A percentile compares a stretch with the other conserved stretches of the same genome.
These are phyloP conservation scores for Volvariella volvacea DNA, from an alignment of 1,284 basidiomycete species.

Conservation along the genomic window DNA sequence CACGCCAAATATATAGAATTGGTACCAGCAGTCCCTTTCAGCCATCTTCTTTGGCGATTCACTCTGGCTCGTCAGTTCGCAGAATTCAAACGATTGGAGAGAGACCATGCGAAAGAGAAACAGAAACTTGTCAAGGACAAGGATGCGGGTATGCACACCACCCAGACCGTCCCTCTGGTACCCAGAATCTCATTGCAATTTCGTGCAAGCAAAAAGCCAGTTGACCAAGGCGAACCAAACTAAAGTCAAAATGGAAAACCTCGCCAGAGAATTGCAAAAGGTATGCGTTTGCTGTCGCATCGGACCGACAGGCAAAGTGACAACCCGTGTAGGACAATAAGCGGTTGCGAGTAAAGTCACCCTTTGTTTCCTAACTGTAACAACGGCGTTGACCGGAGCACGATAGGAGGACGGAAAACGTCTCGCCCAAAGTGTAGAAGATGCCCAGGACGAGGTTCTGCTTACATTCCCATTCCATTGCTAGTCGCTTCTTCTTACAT, in stretches of 20 bases:
- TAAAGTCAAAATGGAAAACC: constrained; percentile 81
- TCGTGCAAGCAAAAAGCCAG: constrained; percentile 62
- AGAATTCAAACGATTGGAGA: constrained; percentile 73
- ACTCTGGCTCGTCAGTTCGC: constrained; percentile 50
- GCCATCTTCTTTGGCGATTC: neutral
- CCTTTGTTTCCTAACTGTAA: neutral
- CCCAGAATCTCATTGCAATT: constrained; percentile 9
- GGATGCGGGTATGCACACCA: constrained; percentile 54
- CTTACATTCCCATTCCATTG: constrained; percentile 9
- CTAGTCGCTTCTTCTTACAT: constrained; percentile 3
- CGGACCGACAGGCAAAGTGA: too few species aligned
- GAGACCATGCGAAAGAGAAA: constrained; percentile 82
- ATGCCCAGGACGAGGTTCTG: constrained; percentile 72
- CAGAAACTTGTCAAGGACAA: constrained; percentile 83
- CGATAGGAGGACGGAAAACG: constrained; percentile 74
- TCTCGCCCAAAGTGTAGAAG: constrained; percentile 68
- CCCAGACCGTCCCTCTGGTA: constrained; percentile 6
- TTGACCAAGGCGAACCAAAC: constrained; percentile 80
- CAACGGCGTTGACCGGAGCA: neutral
- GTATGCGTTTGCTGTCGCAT: constrained; percentile 28
- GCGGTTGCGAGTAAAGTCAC: constrained; percentile 62
- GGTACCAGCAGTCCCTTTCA: constrained; percentile 34
- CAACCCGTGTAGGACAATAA: constrained; percentile 64
- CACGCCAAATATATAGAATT: constrained; percentile 81
- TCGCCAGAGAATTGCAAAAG: constrained; percentile 80